Percentiles rank a stretch among this genome's conserved stretches.
Conservation (phyloP, 1,284 basidiomycete genomes). For the Fistulinella staudtii region DNA sequence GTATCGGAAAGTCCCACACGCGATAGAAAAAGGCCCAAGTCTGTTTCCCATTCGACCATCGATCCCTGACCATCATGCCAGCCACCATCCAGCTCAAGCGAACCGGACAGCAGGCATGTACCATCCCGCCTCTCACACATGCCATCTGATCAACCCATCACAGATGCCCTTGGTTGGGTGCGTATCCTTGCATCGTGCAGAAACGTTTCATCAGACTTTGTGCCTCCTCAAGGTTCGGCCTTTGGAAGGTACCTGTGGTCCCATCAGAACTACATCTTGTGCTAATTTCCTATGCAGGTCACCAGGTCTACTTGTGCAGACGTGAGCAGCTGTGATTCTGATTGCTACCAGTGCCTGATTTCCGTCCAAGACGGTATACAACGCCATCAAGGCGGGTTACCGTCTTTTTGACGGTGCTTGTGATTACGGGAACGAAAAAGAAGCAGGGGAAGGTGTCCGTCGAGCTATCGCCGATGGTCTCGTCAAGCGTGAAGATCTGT, state of each 20-base stretch:
- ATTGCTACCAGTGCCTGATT: constrained; percentile 3
- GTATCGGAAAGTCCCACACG: too few species aligned
- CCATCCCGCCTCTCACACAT: constrained; percentile 2
- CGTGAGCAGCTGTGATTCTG: constrained; percentile 34
- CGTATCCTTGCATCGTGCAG: constrained; percentile 8
- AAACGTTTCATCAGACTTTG: not conserved
- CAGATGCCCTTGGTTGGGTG: constrained; percentile 34
- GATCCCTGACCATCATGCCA: constrained; percentile 38
- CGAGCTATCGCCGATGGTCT: constrained; percentile 74
- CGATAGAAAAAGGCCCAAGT: too few species aligned
- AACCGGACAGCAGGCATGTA: constrained; percentile 53
- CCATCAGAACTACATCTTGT: constrained; percentile 1
- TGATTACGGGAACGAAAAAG: constrained; percentile 85
- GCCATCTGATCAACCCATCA: not conserved
- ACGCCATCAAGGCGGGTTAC: constrained; percentile 71
- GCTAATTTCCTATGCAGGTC: constrained; percentile 40
- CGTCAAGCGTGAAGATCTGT: constrained; percentile 73
- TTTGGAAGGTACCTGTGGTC: constrained; percentile 55
- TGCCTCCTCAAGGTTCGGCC: constrained; percentile 48
- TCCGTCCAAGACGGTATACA: constrained; percentile 52
- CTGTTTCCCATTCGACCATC: not conserved
- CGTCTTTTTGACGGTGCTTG: constrained; percentile 81
- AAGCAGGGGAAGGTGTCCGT: constrained; percentile 72
- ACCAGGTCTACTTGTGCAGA: constrained; percentile 56
- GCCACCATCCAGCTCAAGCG: constrained; percentile 52